A percentile compares a stretch with the other conserved stretches of the same genome.
phyloP scores from a whole-genome alignment of 169 alveolate species.

The Hepatocystis sp. region DNA sequence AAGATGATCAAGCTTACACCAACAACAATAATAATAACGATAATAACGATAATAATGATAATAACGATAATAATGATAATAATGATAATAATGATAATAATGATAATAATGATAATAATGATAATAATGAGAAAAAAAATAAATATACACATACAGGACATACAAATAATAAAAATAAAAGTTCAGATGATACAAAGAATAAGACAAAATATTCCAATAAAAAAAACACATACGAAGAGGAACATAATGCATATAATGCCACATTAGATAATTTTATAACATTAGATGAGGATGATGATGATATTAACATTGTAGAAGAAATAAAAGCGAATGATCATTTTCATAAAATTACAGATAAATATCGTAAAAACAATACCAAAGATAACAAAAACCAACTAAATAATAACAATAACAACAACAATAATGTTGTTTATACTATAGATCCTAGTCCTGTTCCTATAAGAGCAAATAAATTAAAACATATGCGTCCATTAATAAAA shows the following conservation, averaged over 20 bases:
- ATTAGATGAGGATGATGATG: constrained; percentile 41
- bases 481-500: constrained; percentile 9
- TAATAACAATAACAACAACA: background rate
- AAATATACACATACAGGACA: background rate
- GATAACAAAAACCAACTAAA: no score
- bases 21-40: background rate
- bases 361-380: no score
- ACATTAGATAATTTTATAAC: constrained; percentile 31
- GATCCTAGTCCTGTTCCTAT: constrained; percentile 70
- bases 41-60: background rate
- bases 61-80: background rate
- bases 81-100: background rate
- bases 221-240: constrained; percentile 14
- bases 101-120: constrained; percentile 3
- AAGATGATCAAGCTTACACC: background rate
- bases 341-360: no score
- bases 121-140: background rate
- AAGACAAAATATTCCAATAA: constrained; percentile 9
- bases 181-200: background rate
- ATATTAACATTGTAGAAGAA: constrained; percentile 1
- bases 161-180: background rate
- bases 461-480: constrained; percentile 19
- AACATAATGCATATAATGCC: constrained; percentile 17
- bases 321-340: no score
- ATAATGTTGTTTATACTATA: constrained; percentile 20